A percentile compares a stretch with the other conserved stretches of the same genome.
Conservation (phyloP, 2,329 filamentous ascomycete species). For the Coniella vitis region DNA sequence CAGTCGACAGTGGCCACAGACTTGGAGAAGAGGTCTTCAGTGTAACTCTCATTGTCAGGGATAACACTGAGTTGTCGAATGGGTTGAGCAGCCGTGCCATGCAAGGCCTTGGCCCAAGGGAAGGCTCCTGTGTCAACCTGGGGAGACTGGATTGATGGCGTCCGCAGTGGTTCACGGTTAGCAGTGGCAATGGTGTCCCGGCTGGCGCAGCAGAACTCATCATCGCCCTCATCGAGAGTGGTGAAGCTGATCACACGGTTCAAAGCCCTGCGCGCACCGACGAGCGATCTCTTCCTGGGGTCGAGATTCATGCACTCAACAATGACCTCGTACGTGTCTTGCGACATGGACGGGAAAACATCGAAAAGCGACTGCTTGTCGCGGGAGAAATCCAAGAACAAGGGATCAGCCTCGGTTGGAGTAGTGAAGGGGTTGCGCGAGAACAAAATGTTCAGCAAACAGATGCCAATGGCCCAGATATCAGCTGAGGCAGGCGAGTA, state of each 20-base stretch:
- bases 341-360: constrained; percentile 96
- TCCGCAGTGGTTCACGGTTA: constrained; percentile 91
- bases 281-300: constrained; percentile 78
- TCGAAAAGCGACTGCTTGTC: constrained; percentile 97
- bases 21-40: constrained; percentile 77
- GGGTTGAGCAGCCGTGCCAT: constrained; percentile 59
- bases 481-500: constrained; percentile 93
- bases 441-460: constrained; percentile 92
- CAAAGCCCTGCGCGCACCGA: constrained; percentile 70
- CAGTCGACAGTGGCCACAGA: constrained; percentile 66
- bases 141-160: constrained; percentile 87
- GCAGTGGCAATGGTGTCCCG: constrained; percentile 72
- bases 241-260: constrained; percentile 83
- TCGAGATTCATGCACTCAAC: constrained; percentile 86
- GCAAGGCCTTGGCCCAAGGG: constrained; percentile 89
- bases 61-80: constrained; percentile 83
- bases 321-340: constrained; percentile 94
- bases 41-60: constrained; percentile 70
- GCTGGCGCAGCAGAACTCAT: constrained; percentile 87
- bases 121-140: constrained; percentile 76
- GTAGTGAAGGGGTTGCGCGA: constrained; percentile 93
- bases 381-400: constrained; percentile 87
- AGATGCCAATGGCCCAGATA: constrained; percentile 96
- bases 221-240: constrained; percentile 80
- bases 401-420: constrained; percentile 80